These are phyloP conservation scores for Nakaseomyces uthaithaninus DNA, from an alignment of 1,139 yeast species.

Conservation along the genomic window DNA sequence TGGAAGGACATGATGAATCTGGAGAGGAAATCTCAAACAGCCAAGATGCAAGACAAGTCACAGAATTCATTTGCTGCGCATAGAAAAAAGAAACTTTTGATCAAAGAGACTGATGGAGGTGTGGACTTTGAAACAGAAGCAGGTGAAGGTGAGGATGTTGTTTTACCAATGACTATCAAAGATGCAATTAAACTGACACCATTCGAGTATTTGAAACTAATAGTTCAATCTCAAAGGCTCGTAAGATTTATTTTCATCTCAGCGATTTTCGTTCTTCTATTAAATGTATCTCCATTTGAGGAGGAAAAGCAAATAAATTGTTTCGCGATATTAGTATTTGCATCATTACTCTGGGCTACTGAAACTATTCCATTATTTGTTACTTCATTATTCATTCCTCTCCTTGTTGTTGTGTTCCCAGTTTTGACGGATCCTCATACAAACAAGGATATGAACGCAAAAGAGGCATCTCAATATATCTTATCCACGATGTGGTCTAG, in stretches of 20 bases:
- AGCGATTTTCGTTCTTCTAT: slow-evolving; percentile 40
- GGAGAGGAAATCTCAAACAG: slow-evolving; percentile 62
- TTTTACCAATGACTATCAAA: not conserved
- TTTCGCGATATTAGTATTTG: slow-evolving; percentile 68
- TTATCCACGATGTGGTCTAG: slow-evolving; percentile 92
- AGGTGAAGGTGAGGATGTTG: slow-evolving; percentile 6
- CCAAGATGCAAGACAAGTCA: slow-evolving; percentile 33
- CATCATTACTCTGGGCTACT: slow-evolving; percentile 87
- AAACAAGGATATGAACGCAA: slow-evolving; percentile 45
- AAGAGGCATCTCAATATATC: slow-evolving; percentile 66
- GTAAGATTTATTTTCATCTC: slow-evolving; percentile 42
- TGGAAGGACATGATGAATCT: slow-evolving; percentile 94
- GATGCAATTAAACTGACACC: slow-evolving; percentile 7
- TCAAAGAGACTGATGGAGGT: slow-evolving; percentile 7
- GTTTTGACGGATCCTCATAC: slow-evolving; percentile 55
- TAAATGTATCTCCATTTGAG: slow-evolving; percentile 52
- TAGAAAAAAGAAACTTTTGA: slow-evolving; percentile 20
- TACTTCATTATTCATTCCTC: slow-evolving; percentile 74
- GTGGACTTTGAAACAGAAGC: slow-evolving; percentile 4
- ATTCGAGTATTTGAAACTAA: not conserved
- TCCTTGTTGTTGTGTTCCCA: slow-evolving; percentile 63
- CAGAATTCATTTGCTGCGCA: slow-evolving; percentile 9
- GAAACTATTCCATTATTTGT: slow-evolving; percentile 85
- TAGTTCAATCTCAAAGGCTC: slow-evolving; percentile 7
- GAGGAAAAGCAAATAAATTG: slow-evolving; percentile 69